Conservation (phyloP, 192 early-diverging fungal species). For the Gigaspora rosea region DNA sequence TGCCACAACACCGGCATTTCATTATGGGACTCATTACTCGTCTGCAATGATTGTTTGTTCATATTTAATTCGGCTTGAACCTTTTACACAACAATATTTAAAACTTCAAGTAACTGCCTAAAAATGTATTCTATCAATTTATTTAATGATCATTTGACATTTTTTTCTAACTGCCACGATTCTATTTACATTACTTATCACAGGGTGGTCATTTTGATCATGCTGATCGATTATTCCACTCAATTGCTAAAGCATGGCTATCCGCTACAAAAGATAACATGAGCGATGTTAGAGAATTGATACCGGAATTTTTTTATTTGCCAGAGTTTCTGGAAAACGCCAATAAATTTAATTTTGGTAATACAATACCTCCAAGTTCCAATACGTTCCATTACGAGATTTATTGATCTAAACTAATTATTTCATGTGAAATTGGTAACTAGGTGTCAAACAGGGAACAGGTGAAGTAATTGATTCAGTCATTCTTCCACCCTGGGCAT, state of each 20-base stretch:
- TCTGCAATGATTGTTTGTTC: constrained; percentile 89
- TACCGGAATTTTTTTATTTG: constrained; percentile 92
- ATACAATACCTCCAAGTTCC: constrained; percentile 34
- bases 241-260: constrained; percentile 69
- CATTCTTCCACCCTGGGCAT: constrained; percentile 80
- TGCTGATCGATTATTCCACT: constrained; percentile 80
- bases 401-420: constrained; percentile 28
- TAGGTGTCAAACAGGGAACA: constrained; percentile 48
- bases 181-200: background rate
- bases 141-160: background rate
- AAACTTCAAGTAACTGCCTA: constrained; percentile 56
- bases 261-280: constrained; percentile 73
- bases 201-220: constrained; percentile 83
- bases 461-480: constrained; percentile 64
- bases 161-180: background rate
- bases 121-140: background rate
- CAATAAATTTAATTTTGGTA: constrained; percentile 52
- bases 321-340: constrained; percentile 77
- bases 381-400: background rate
- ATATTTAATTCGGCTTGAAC: constrained; percentile 87
- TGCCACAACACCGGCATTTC: constrained; percentile 64
- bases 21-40: constrained; percentile 97
- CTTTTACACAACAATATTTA: constrained; percentile 82
- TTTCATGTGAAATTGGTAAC: background rate
- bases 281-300: constrained; percentile 59